Percentiles rank a stretch among this genome's conserved stretches.
phyloP scores from a whole-genome alignment of 371 early-diverging fungal species.

The Mortierella sp. region DNA sequence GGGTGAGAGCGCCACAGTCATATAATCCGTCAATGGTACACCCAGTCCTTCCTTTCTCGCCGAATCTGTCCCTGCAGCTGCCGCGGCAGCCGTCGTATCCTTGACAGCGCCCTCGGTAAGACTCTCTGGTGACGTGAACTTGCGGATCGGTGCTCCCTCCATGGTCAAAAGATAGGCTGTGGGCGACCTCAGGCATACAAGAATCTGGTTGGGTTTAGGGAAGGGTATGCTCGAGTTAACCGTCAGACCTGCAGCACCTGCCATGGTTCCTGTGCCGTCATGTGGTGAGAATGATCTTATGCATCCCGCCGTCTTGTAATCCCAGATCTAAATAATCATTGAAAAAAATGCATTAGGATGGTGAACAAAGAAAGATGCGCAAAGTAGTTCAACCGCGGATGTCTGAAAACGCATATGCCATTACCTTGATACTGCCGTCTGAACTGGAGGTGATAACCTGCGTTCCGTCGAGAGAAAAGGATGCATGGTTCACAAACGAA shows the following conservation, averaged over 20 bases:
- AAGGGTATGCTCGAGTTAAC: constrained; percentile 54
- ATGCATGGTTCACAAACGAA: constrained; percentile 86
- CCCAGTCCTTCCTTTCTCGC: constrained; percentile 59
- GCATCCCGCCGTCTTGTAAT: constrained; percentile 73
- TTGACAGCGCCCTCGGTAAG: constrained; percentile 28
- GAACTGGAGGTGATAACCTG: constrained; percentile 84
- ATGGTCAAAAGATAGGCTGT: constrained; percentile 72
- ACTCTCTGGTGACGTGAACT: constrained; percentile 40
- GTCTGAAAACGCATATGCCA: background rate
- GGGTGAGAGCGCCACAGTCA: constrained; percentile 66
- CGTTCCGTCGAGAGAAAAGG: constrained; percentile 78
- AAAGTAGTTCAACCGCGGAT: background rate
- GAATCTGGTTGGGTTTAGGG: constrained; percentile 66
- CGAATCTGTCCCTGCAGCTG: constrained; percentile 59
- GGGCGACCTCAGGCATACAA: constrained; percentile 83
- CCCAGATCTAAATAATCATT: constrained; percentile 78
- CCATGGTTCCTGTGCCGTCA: constrained; percentile 55
- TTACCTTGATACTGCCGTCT: constrained; percentile 91
- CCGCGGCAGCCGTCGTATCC: constrained; percentile 27
- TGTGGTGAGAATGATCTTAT: constrained; percentile 67
- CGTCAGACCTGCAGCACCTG: constrained; percentile 60
- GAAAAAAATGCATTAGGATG: background rate
- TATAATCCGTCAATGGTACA: constrained; percentile 74
- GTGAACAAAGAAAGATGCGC: background rate
- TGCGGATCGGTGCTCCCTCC: constrained; percentile 66